Base-by-base conservation (phyloP, 2,329 filamentous ascomycete species). In the Ophiocordyceps camponoti-leonardi region DNA sequence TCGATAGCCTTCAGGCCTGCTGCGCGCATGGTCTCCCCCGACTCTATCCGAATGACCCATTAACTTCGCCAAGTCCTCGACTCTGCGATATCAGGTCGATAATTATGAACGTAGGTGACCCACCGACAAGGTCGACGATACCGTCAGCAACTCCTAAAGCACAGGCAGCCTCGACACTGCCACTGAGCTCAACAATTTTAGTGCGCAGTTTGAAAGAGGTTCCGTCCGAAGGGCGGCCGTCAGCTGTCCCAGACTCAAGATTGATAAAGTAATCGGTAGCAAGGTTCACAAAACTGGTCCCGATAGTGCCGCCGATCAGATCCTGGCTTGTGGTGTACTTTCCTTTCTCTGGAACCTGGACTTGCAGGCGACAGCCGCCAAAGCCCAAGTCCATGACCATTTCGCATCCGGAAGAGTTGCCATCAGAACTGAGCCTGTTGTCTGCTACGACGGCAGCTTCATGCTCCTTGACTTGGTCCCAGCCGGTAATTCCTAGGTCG, bases 21-120 rank as follows among this genome's bases (percentile, higher is more conserved):
- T 19, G 90, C 92, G 58, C 85, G 83, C 92, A 98, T 98, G 0
- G 92, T 98, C 66, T 96, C 90, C 47, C 92, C 92, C 19, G 92
- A 96, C 71, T 98, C 90, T 92, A 54, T 19, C 11, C 18, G 23
- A 2, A 7, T 12, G 10, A 40, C 11, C 8, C 43, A 48, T 58
- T 39, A 40, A 37, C 39, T 7, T n/a, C 35, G 42, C 22, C 28
- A 22, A 14, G 19, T 20, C 6, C 31, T 11, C 30, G 3, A 19
- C 19, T 18, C 22, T 14, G 8, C 19, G 12, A 10, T 10, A 5
- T 13, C 14, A 22, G 31, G 11, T 4, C 20, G 10, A 11, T 19
- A 76, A 28, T 28, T 28, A 11, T 10, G 26, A 10, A 10, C 6
- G 26, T 28, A 28, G 10, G 10, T 28, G 10, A 28, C 83, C 61